Percentiles rank a stretch among this genome's conserved stretches.
phyloP scores from a whole-genome alignment of 2,329 filamentous ascomycete genomes.

The Fusarium buharicum region DNA sequence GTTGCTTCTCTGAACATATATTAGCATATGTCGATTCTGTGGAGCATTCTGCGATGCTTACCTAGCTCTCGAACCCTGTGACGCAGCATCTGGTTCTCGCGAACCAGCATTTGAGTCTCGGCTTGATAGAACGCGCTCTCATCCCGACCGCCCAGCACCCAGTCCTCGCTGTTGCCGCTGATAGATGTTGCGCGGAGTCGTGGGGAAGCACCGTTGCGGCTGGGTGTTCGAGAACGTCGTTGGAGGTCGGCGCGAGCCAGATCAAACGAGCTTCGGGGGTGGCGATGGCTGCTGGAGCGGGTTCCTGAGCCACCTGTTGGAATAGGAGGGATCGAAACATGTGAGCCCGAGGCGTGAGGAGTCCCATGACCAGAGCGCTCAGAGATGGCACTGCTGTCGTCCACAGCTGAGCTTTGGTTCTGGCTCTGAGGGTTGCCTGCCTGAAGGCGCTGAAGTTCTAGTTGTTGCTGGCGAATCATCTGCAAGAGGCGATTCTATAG shows the following conservation, averaged over 20 bases:
- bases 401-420: conserved; percentile 53
- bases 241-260: conserved; percentile 65
- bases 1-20: conserved; percentile 59
- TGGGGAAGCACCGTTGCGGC: conserved; percentile 66
- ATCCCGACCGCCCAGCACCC: conserved; percentile 72
- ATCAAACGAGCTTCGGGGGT: conserved; percentile 69
- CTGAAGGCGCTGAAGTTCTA: conserved; percentile 72
- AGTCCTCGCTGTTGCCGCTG: conserved; percentile 69
- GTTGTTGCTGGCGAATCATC: conserved; percentile 80
- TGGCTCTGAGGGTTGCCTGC: conserved; percentile 52
- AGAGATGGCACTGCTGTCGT: conserved; percentile 59
- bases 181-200: conserved; percentile 67
- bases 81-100: conserved; percentile 86
- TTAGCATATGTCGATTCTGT: conserved; percentile 13
- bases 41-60: conserved; percentile 52
- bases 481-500: conserved; percentile 76
- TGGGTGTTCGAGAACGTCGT: conserved; percentile 68
- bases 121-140: conserved; percentile 84
- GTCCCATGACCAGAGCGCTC: conserved; percentile 56
- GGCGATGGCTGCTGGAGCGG: conserved; percentile 61
- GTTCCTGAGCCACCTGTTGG: conserved; percentile 57
- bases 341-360: conserved; percentile 50
- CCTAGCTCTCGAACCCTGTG: conserved; percentile 78
- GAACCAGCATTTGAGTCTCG: conserved; percentile 79
- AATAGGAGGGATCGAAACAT: conserved; percentile 48